Base-by-base conservation (phyloP, 768 basidiomycete species). In the Boletus fagicola region DNA sequence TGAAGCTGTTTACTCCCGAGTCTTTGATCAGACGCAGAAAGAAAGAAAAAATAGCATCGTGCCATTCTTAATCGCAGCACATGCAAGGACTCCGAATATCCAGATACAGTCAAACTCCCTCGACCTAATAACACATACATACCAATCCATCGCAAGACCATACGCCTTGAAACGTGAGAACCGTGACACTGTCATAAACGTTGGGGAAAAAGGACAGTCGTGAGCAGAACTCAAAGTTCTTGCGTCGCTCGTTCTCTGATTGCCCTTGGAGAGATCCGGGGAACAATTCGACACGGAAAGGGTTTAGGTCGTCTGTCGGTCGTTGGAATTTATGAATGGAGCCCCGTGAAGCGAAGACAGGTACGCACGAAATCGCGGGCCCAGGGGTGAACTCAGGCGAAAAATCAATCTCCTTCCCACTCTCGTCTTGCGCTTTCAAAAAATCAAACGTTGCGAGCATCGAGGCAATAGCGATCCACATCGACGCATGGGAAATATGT, bases 401-500 rank as follows among this genome's bases (percentile, higher is more conserved):
- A 53, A 71, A 58, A 42, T 65, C 44, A 18, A 71, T 63, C 16
- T 63, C 49, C 20, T 67, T 67, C 8, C 58, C 66, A 10, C 50
- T 26, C 0, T 70, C 56, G 15, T 70, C 69, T 35, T 45, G 56
- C 12, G 43, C 62, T 56, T 68, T 68, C 50, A 49, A 30, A 49
- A 64, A 64, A 18, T 66, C 51, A 24, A 71, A 69, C 11, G 54
- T 38, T 12, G 62, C 58, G 33, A 71, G 67, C 60, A 71, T 59
- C 11, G 57, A 61, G 5, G 39, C 55, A 36, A 67, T 58, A 30
- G 67, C 60, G 24, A 66, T 65, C 68, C 69, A 69, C 45, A 69
- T 36, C 38, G 67, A 69, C 5, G 51, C 65, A 45, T 62, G 24
- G 16, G 61, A 69, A 39, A 65, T 44, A 28, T 66, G 43, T 47